Conservation (phyloP, 2,329 filamentous ascomycete genomes). For the Didymella sp. region DNA sequence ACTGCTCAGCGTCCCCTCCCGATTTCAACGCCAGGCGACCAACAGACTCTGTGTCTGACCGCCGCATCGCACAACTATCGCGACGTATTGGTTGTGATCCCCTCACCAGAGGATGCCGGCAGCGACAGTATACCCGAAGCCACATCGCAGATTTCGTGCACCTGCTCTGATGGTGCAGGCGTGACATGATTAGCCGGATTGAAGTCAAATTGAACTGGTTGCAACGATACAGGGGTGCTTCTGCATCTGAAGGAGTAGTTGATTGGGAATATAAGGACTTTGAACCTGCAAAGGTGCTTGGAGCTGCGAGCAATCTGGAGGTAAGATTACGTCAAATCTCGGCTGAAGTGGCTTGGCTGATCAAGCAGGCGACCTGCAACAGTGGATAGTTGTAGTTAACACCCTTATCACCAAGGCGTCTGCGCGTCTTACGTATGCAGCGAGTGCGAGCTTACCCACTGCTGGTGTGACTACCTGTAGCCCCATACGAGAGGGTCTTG, state of each 20-base stretch:
- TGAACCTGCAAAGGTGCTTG: constrained; percentile 34
- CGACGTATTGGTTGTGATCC: constrained; percentile 26
- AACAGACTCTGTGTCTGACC: too few relatives aligned
- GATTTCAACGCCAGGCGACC: too few relatives aligned
- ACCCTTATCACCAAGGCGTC: constrained; percentile 30
- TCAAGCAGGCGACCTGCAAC: constrained; percentile 12
- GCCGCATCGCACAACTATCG: constrained; percentile 38
- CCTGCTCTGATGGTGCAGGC: constrained; percentile 33
- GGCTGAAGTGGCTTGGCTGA: neutral
- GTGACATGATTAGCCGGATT: constrained; percentile 33
- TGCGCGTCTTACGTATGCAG: constrained; percentile 37
- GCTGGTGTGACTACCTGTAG: constrained; percentile 35
- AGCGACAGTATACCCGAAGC: neutral
- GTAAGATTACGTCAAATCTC: constrained; percentile 36
- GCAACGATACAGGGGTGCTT: constrained; percentile 24
- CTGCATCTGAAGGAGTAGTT: constrained; percentile 28
- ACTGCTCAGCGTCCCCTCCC: too few relatives aligned
- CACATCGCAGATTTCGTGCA: constrained; percentile 24
- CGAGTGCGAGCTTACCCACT: constrained; percentile 31
- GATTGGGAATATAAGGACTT: constrained; percentile 23
- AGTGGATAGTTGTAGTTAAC: constrained; percentile 33
- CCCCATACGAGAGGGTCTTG: constrained; percentile 14
- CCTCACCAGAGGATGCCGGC: constrained; percentile 20
- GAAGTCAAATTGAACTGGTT: constrained; percentile 24
- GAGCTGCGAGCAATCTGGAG: constrained; percentile 21